A percentile compares a stretch with the other conserved stretches of the same genome.
Evolutionary conservation across 768 basidiomycete genomes (phyloP).

Genomic region (Leccinum aurantiacum): DNA sequence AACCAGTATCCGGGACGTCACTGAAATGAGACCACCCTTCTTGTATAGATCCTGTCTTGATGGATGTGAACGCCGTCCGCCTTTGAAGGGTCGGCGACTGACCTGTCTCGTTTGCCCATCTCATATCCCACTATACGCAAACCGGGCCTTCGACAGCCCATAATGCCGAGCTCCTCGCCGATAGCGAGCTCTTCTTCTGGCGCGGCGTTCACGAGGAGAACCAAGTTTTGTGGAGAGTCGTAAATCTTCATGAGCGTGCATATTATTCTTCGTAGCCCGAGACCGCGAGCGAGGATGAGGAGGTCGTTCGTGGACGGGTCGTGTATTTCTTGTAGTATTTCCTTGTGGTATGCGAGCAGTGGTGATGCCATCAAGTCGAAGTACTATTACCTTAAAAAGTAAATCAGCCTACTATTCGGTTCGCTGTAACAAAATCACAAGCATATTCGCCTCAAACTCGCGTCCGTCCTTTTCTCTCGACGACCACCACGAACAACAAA

Average conservation of each 20-base stretch:
- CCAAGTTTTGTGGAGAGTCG: constrained; percentile 78
- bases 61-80: constrained; percentile 10
- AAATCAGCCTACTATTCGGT: neutral
- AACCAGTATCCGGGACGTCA: constrained; percentile 91
- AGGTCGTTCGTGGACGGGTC: constrained; percentile 75
- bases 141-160: constrained; percentile 88
- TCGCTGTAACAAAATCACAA: neutral
- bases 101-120: constrained; percentile 77
- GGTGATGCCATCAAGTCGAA: constrained; percentile 22
- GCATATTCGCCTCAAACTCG: too few species aligned
- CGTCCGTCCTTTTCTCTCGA: neutral
- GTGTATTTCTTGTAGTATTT: constrained; percentile 65
- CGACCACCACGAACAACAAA: neutral
- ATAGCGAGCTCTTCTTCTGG: constrained; percentile 89
- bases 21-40: constrained; percentile 83
- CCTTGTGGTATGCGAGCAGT: constrained; percentile 66
- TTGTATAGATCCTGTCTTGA: constrained; percentile 81
- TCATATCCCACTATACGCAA: constrained; percentile 83
- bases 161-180: constrained; percentile 87
- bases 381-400: neutral
- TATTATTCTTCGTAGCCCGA: constrained; percentile 80
- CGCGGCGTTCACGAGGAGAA: constrained; percentile 81
- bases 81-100: constrained; percentile 16
- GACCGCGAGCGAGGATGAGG: constrained; percentile 81
- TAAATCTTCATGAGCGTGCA: constrained; percentile 93